phyloP scores from a whole-genome alignment of 306 rosid genomes.

The Prunus mume region DNA sequence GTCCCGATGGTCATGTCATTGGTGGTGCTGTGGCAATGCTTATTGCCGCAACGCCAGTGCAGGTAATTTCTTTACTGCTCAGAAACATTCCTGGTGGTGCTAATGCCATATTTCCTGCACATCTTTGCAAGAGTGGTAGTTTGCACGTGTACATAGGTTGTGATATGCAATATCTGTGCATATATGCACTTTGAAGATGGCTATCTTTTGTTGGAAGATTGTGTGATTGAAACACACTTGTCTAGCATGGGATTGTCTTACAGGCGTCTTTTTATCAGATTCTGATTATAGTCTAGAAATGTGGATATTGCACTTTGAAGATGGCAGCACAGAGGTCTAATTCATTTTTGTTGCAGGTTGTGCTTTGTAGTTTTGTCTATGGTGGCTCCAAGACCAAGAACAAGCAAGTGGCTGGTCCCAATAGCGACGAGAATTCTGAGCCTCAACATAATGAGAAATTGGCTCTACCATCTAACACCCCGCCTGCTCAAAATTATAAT shows the following conservation, averaged over 20 bases:
- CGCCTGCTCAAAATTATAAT: conserved; percentile 52
- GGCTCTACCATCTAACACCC: conserved; percentile 50
- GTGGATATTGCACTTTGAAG: background rate
- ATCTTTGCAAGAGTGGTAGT: background rate
- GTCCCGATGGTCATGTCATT: conserved; percentile 78
- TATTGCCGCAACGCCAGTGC: conserved; percentile 77
- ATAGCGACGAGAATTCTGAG: conserved; percentile 44
- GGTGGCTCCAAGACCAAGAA: conserved; percentile 60
- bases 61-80: conserved; percentile 53
- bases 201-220: background rate
- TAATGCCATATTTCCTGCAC: background rate
- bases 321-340: background rate
- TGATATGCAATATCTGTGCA: background rate
- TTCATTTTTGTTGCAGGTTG: conserved; percentile 56
- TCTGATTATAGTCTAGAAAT: background rate
- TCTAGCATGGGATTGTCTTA: background rate
- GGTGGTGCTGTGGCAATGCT: conserved; percentile 87
- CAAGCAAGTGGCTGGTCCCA: conserved; percentile 41
- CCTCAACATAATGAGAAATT: conserved; percentile 46
- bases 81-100: background rate
- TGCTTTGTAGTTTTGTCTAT: conserved; percentile 79
- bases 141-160: background rate
- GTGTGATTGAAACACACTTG: background rate
- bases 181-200: background rate
- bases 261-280: background rate